phyloP scores from a whole-genome alignment of 805 yeast species.

The Torulaspora microellipsoides region DNA sequence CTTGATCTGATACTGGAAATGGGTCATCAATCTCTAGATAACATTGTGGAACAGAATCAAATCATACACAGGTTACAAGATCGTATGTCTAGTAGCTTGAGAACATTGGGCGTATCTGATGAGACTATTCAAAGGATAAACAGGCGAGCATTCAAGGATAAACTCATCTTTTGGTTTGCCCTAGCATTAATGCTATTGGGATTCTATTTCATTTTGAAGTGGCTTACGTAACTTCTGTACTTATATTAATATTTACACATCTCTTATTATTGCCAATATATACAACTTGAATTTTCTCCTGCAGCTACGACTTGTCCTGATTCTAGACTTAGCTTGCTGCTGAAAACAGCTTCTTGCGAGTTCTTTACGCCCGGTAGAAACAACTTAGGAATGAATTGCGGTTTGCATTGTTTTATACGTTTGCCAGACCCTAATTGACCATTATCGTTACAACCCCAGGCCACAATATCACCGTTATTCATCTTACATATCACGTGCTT shows the following conservation, averaged over 20 bases:
- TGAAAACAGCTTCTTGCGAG: conserved; percentile 25
- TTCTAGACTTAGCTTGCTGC: conserved; percentile 42
- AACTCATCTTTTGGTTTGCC: conserved; percentile 78
- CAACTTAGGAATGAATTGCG: conserved; percentile 49
- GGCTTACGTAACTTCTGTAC: conserved; percentile 36
- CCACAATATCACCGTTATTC: conserved; percentile 58
- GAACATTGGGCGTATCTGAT: conserved; percentile 81
- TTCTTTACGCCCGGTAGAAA: conserved; percentile 46
- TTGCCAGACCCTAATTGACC: conserved; percentile 89
- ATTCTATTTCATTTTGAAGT: conserved; percentile 61
- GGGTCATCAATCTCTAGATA: conserved; percentile 83
- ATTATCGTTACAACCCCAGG: conserved; percentile 79
- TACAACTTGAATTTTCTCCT: conserved; percentile 57
- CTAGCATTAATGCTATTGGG: conserved; percentile 55
- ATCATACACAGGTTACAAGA: conserved; percentile 56
- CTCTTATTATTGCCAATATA: conserved; percentile 45
- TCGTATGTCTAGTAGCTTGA: conserved; percentile 61
- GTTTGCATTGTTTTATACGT: conserved; percentile 52
- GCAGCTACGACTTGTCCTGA: conserved; percentile 57
- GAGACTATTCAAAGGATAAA: conserved; percentile 79
- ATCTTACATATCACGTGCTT: conserved; percentile 62
- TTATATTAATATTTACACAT: conserved; percentile 1
- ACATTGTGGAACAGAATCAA: conserved; percentile 79
- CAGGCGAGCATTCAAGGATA: conserved; percentile 78
- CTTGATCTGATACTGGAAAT: conserved; percentile 85